Percentiles rank a stretch among this genome's conserved stretches.
These are phyloP conservation scores for Arabidopsis suecica DNA, from an alignment of 345 rosid genomes.

Conservation along the genomic window DNA sequence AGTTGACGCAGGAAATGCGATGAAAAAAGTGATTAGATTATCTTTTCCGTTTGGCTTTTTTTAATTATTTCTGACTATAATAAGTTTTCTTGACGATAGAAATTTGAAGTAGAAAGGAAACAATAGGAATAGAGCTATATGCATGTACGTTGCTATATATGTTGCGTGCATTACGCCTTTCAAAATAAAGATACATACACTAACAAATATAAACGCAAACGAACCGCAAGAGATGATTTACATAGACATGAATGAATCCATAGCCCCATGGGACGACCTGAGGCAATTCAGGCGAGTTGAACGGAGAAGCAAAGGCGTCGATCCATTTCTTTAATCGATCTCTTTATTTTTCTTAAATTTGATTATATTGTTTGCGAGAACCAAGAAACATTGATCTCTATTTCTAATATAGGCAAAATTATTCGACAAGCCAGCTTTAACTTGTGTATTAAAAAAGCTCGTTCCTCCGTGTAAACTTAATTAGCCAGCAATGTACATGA, in stretches of 20 bases:
- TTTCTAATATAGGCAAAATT: neutral
- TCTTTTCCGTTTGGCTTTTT: neutral
- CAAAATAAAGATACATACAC: too few species aligned
- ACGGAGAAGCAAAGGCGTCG: conserved; percentile 8
- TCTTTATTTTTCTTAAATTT: neutral
- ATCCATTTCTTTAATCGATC: neutral
- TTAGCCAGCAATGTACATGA: neutral
- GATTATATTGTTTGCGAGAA: neutral
- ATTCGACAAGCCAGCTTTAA: neutral
- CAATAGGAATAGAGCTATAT: neutral
- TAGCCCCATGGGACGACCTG: neutral
- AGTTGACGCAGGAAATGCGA: conserved; percentile 3
- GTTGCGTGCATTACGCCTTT: neutral
- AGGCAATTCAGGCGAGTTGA: conserved; percentile 8
- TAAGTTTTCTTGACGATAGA: neutral
- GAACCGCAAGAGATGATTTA: neutral
- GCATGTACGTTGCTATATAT: neutral
- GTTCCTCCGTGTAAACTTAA: conserved; percentile 1
- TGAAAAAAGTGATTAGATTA: neutral
- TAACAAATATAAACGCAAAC: too few species aligned
- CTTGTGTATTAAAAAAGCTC: neutral
- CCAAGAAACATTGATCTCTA: neutral
- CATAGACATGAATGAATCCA: neutral
- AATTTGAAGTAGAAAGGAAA: neutral
- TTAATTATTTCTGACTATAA: neutral